These are phyloP conservation scores for Phoma sp. DNA, from an alignment of 2,329 filamentous ascomycete species.

Conservation along the genomic window DNA sequence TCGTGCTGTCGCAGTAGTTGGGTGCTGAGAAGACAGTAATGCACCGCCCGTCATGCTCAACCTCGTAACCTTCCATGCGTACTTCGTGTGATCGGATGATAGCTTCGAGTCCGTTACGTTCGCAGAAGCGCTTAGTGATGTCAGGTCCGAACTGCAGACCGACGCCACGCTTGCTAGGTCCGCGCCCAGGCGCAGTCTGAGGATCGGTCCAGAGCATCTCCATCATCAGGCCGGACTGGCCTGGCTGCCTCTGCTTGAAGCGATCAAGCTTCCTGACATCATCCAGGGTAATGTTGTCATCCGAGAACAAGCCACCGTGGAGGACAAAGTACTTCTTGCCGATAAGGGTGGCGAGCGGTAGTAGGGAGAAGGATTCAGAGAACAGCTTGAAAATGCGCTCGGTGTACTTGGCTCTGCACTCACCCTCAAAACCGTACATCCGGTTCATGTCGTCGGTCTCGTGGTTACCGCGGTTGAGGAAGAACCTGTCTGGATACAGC, in stretches of 20 bases:
- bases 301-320: slow-evolving; percentile 93
- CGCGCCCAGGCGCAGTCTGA: slow-evolving; percentile 81
- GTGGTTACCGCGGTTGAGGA: slow-evolving; percentile 97
- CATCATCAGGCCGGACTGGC: slow-evolving; percentile 97
- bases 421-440: slow-evolving; percentile 97
- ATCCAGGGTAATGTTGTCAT: slow-evolving; percentile 89
- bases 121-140: slow-evolving; percentile 94
- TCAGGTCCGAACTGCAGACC: slow-evolving; percentile 97
- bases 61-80: slow-evolving; percentile 98
- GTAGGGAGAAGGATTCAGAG: slow-evolving; percentile 94
- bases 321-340: slow-evolving; percentile 90
- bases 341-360: slow-evolving; percentile 90
- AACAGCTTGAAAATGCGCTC: slow-evolving; percentile 96
- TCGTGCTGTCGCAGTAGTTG: slow-evolving; percentile 95
- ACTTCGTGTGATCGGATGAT: slow-evolving; percentile 98
- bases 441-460: slow-evolving; percentile 99
- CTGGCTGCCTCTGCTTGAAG: slow-evolving; percentile 89
- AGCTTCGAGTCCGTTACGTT: slow-evolving; percentile 91
- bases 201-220: slow-evolving; percentile 99
- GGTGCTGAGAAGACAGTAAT: slow-evolving; percentile 99
- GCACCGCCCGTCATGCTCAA: slow-evolving; percentile 93
- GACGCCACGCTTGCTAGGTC: slow-evolving; percentile 94
- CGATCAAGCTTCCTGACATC: slow-evolving; percentile 93
- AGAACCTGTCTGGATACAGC: slow-evolving; percentile 85
- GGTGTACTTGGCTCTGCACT: slow-evolving; percentile 98